Evolutionary conservation across 352 stramenopile genomes (phyloP), one percentile per base, ranked within the genome.

Genomic region (Phytophthora pinifolia): DNA sequence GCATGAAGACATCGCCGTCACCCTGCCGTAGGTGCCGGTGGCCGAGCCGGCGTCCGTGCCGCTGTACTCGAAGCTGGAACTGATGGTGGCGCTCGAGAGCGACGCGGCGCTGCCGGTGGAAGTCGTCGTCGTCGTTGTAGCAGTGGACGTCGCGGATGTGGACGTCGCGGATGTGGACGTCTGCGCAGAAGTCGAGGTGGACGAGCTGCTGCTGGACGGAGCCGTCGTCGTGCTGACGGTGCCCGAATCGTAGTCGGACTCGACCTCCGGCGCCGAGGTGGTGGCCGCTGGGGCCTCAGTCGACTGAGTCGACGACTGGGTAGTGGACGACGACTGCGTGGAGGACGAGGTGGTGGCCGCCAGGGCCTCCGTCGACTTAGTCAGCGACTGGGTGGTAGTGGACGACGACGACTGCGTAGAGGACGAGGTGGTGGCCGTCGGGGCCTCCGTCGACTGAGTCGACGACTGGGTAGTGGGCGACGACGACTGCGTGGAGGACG

Each of bases 11-110:
- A 70, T 52, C 12, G 34, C 55, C 30, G 64, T 80, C 15, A 83
- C 59, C 49, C 66, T 70, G 37, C 72, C 58, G 70, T 83, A 83
- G 9, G 67, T 67, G 31, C 73, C 73, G 0, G 65, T 47, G 30
- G 56, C 61, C 17, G 65, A 76, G 22, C 71, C 71, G 8, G 69
- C 65, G 27, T 73, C 33, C 3, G 54, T 58, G 32, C 62, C 65
- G 10, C 57, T 67, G 66, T 78, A 78, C 41, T 47, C 52, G 54
- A 68, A 77, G 49, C 62, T 75, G 47, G 66, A 74, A 38, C 53
- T 70, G 42, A 77, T 72, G 1, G 65, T 70, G 10, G 65, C 65
- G 37, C 58, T 57, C 9, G 65, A 55, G 32, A 74, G 65, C 29
- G 69, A 73, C n/a, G 62, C 46, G 30, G 56, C 48, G 29, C 38